Evolutionary conservation across 2,329 filamentous ascomycete genomes (phyloP).

Genomic region (Alternaria novae-zelandiae): DNA sequence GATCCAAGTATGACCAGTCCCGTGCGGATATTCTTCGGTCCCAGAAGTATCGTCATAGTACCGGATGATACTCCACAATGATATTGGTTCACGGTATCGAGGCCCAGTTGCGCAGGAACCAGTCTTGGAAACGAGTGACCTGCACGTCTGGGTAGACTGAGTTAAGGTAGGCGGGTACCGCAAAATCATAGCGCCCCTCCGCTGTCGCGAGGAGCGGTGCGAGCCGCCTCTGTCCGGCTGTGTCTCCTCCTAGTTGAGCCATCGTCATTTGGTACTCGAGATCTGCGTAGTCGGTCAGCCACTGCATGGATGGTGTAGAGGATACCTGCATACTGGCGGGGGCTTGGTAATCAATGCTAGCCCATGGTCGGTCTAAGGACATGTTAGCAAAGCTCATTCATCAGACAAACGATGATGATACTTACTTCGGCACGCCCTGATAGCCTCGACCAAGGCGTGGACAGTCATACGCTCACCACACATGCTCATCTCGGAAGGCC

Average conservation of each 20-base stretch:
- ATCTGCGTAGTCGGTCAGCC: conserved; percentile 27
- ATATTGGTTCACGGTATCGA: conserved; percentile 33
- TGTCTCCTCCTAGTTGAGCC: conserved; percentile 43
- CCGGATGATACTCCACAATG: neutral
- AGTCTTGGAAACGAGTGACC: conserved; percentile 46
- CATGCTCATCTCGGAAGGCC: conserved; percentile 74
- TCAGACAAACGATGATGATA: neutral
- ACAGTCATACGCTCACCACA: conserved; percentile 70
- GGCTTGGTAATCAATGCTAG: conserved; percentile 51
- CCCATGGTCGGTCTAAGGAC: conserved; percentile 36
- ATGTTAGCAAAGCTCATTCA: conserved; percentile 12
- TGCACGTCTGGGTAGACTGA: conserved; percentile 46
- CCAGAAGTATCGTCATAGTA: neutral
- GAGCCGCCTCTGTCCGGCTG: conserved; percentile 51
- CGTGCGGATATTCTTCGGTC: neutral
- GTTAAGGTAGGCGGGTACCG: conserved; percentile 65
- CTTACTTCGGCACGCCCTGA: conserved; percentile 43
- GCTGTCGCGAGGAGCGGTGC: conserved; percentile 71
- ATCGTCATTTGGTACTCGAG: conserved; percentile 57
- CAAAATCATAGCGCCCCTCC: conserved; percentile 71
- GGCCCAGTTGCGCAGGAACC: conserved; percentile 48
- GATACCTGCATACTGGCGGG: conserved; percentile 46
- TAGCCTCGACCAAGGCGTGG: conserved; percentile 64
- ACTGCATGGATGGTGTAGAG: neutral
- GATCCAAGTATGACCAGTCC: neutral